Evolutionary conservation across 1,284 basidiomycete genomes (phyloP).

Genomic region (Ustilago bromivora): DNA sequence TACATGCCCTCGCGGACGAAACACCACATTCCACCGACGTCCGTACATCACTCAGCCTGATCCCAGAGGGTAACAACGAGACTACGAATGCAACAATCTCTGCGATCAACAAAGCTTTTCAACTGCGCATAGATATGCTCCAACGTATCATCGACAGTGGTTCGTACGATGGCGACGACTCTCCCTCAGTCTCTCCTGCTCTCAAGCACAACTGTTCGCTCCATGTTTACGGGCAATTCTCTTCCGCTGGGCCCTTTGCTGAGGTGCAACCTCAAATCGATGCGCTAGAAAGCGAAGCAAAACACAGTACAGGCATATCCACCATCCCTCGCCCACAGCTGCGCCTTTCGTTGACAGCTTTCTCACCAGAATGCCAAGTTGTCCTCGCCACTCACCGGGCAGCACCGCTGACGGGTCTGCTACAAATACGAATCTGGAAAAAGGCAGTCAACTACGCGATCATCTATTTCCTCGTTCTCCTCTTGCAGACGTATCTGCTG

Average conservation of each 20-base stretch:
- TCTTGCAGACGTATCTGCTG: conserved; percentile 55
- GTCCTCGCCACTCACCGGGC: conserved; percentile 45
- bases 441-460: conserved; percentile 59
- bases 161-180: conserved; percentile 27
- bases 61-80: conserved; percentile 27
- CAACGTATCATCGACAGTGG: conserved; percentile 41
- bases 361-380: conserved; percentile 67
- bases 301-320: conserved; percentile 58
- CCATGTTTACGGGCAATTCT: conserved; percentile 64
- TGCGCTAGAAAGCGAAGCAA: conserved; percentile 63
- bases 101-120: conserved; percentile 60
- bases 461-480: conserved; percentile 55
- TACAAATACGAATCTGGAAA: conserved; percentile 59
- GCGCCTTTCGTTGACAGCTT: conserved; percentile 52
- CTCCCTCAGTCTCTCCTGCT: neutral
- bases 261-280: conserved; percentile 39
- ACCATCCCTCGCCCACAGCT: conserved; percentile 50
- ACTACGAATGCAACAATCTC: conserved; percentile 49
- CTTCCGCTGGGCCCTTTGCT: conserved; percentile 43
- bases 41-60: conserved; percentile 27
- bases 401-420: conserved; percentile 25
- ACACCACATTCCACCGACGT: conserved; percentile 30
- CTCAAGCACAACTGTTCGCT: conserved; percentile 64
- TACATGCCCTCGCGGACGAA: conserved; percentile 24
- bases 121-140: conserved; percentile 56